Evolutionary conservation across 2,329 filamentous ascomycete genomes (phyloP).

Genomic region (Fusarium coicis): DNA sequence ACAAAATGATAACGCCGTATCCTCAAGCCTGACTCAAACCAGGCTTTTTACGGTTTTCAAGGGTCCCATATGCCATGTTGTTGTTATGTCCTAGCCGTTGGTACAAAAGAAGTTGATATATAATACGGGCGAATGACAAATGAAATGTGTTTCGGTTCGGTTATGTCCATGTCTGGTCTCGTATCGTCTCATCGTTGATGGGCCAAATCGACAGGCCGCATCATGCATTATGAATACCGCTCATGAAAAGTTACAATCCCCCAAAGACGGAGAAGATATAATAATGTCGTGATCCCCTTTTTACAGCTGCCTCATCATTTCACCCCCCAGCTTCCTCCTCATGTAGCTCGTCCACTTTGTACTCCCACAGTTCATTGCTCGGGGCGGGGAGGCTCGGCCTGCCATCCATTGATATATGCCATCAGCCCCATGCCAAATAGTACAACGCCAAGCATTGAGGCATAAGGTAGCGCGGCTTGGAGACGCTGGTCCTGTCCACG

Average conservation of each 20-base stretch:
- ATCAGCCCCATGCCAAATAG: conserved; percentile 84
- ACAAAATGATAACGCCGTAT: conserved; percentile 36
- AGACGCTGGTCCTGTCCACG: conserved; percentile 57
- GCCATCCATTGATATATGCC: conserved; percentile 89
- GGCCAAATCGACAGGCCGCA: conserved; percentile 42
- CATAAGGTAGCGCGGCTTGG: conserved; percentile 73
- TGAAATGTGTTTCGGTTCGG: conserved; percentile 39
- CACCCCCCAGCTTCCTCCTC: conserved; percentile 19
- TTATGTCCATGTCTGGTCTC: conserved; percentile 48
- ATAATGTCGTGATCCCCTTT: conserved; percentile 34
- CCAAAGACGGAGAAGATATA: conserved; percentile 36
- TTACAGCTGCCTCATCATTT: conserved; percentile 18
- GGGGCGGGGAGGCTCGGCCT: conserved; percentile 53
- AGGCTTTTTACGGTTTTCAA: conserved; percentile 21
- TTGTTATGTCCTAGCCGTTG: conserved; percentile 38
- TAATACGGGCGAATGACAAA: conserved; percentile 46
- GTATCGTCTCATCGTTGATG: conserved; percentile 47
- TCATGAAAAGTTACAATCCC: conserved; percentile 43
- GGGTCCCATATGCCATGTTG: conserved; percentile 19
- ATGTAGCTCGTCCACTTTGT: conserved; percentile 26
- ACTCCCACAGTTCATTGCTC: conserved; percentile 47
- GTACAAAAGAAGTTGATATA: conserved; percentile 43
- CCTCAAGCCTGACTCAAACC: conserved; percentile 31
- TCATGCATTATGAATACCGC: conserved; percentile 47
- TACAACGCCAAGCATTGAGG: conserved; percentile 85